Evolutionary conservation across 108 stramenopile genomes (phyloP), one percentile per base, ranked within the genome.

Genomic region (Seminavis robusta): DNA sequence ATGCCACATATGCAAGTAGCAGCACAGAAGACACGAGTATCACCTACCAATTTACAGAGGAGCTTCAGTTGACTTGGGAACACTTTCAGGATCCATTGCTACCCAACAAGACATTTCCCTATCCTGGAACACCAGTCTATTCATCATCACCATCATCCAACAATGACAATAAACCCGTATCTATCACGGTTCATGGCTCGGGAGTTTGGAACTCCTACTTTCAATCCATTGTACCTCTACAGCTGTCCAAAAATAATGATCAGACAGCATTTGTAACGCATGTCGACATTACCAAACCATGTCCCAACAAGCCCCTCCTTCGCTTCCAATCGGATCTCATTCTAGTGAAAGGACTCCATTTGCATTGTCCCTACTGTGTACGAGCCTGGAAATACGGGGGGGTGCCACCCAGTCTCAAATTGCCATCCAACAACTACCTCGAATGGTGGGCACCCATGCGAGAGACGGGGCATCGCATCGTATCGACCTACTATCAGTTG

Each of bases 191-290:
- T n/a, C 5, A 26, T 1, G 72, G 72, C 9, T 61, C 52, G 15
- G 69, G 69, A 20, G 69, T 71, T 16, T 71, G 69, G 69, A 50
- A 57, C 52, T 45, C 52, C 20, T 71, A 71, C 41, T 62, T 71
- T 36, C 10, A 32, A 32, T 62, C 69, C 11, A 33, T 58, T 40
- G 50, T 21, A 36, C 36, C 36, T 36, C 10, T 8, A 10, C 36
- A 10, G 10, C 11, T 11, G 36, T 36, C 11, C 36, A 36, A 36
- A 36, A 36, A 11, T 36, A 36, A n/a, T n/a, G n/a, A n/a, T n/a
- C n/a, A n/a, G n/a, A n/a, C n/a, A n/a, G n/a, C n/a, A n/a, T n/a
- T n/a, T n/a, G n/a, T n/a, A n/a, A n/a, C n/a, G n/a, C n/a, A n/a
- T n/a, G n/a, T n/a, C n/a, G n/a, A n/a, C n/a, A n/a, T n/a, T n/a